These are phyloP conservation scores for Herpotrichia juniperi DNA, from an alignment of 2,329 filamentous ascomycete species.

Conservation along the genomic window DNA sequence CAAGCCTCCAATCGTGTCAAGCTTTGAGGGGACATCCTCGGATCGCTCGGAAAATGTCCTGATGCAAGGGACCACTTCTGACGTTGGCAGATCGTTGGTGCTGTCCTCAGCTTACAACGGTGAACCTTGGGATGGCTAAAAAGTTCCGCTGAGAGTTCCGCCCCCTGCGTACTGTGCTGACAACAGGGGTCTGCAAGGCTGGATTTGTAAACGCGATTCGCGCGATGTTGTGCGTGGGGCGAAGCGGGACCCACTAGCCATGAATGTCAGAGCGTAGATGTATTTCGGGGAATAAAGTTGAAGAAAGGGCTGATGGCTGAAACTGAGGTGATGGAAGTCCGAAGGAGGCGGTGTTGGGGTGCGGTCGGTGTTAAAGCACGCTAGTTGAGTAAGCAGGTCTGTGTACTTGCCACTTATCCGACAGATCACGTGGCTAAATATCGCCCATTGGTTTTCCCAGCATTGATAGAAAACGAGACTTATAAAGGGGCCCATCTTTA, in stretches of 20 bases:
- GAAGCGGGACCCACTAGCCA: too few relatives aligned
- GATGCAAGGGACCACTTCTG: not conserved
- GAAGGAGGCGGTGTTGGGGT: not conserved
- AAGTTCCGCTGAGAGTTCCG: not conserved
- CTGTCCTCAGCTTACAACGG: not conserved
- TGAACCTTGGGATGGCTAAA: not conserved
- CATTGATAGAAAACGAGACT: too few relatives aligned
- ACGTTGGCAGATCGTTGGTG: too few relatives aligned
- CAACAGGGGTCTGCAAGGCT: not conserved
- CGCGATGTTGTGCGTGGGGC: not conserved
- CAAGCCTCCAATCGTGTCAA: not conserved
- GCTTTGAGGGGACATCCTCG: not conserved
- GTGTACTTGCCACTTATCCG: too few relatives aligned
- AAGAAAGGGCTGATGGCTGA: not conserved
- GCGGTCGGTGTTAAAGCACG: too few relatives aligned
- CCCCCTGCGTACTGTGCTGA: not conserved
- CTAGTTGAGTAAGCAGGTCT: too few relatives aligned
- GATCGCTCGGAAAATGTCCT: not conserved
- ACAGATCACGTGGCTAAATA: too few relatives aligned
- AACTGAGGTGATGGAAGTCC: not conserved
- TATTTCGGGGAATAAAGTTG: not conserved
- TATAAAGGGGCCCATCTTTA: too few relatives aligned
- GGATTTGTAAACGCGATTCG: not conserved
- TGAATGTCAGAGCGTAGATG: not conserved
- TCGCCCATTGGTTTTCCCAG: too few relatives aligned